These are phyloP conservation scores for Penicillium olsonii DNA, from an alignment of 2,329 filamentous ascomycete species.

Conservation along the genomic window DNA sequence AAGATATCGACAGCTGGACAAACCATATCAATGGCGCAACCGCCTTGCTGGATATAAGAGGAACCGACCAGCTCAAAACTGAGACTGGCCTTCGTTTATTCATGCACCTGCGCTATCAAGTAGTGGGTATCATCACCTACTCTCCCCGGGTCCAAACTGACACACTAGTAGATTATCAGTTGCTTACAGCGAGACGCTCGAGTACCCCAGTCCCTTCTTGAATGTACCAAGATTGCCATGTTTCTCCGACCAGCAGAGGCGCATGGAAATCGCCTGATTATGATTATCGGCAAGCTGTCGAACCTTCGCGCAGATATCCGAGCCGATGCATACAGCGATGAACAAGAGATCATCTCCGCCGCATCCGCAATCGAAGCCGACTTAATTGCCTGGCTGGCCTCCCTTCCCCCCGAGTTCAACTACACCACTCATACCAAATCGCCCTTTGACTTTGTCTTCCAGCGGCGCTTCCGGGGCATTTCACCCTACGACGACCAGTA, in stretches of 20 bases:
- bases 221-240: constrained; percentile 33
- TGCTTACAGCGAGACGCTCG: constrained; percentile 35
- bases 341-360: constrained; percentile 31
- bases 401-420: constrained; percentile 28
- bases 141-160: constrained; percentile 5
- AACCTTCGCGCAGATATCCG: constrained; percentile 39
- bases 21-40: constrained; percentile 62
- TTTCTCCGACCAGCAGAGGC: constrained; percentile 31
- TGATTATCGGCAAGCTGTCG: constrained; percentile 30
- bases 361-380: constrained; percentile 38
- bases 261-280: constrained; percentile 32
- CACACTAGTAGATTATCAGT: constrained; percentile 32
- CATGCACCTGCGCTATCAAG: constrained; percentile 58
- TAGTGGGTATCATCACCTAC: constrained; percentile 44
- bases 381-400: constrained; percentile 34
- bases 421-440: constrained; percentile 30
- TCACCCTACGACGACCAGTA: constrained; percentile 52
- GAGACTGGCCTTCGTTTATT: constrained; percentile 55
- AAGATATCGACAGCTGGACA: constrained; percentile 54
- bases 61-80: constrained; percentile 38
- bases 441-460: constrained; percentile 39
- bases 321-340: constrained; percentile 23
- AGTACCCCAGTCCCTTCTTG: constrained; percentile 35
- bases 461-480: constrained; percentile 26
- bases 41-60: constrained; percentile 55